A percentile compares a stretch with the other conserved stretches of the same genome.
Conservation (phyloP, 2,329 filamentous ascomycete genomes). For the Ceratocystis albifundus region DNA sequence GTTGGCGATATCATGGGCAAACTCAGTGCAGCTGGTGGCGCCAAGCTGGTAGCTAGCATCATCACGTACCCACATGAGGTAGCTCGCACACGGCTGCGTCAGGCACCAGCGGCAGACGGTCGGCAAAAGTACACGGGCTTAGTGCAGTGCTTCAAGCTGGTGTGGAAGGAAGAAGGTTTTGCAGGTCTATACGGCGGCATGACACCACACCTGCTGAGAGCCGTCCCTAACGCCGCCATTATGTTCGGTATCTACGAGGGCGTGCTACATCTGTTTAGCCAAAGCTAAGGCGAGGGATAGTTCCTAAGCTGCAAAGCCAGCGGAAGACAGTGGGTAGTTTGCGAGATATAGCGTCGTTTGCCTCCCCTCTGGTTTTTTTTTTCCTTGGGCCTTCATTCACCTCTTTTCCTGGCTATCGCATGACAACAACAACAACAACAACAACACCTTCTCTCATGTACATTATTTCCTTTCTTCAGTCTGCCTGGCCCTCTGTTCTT, state of each 20-base stretch:
- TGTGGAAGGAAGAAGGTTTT: slow-evolving; percentile 81
- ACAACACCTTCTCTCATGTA: no score
- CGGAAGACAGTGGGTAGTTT: no score
- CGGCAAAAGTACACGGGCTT: slow-evolving; percentile 78
- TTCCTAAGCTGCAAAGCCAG: not conserved
- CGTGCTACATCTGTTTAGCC: slow-evolving; percentile 40
- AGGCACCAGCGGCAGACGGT: slow-evolving; percentile 60
- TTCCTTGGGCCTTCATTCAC: not conserved
- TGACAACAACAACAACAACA: no score
- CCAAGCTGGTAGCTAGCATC: slow-evolving; percentile 75
- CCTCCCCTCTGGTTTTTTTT: not conserved
- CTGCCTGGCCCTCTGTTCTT: not conserved
- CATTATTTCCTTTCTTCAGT: not conserved
- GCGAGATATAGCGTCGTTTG: no score
- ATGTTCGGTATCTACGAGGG: slow-evolving; percentile 85
- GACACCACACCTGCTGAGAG: slow-evolving; percentile 80
- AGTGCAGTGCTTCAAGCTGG: slow-evolving; percentile 73
- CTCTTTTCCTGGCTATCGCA: not conserved
- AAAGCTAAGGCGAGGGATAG: slow-evolving; percentile 12
- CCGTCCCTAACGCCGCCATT: slow-evolving; percentile 84
- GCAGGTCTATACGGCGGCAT: slow-evolving; percentile 79
- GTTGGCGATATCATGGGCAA: slow-evolving; percentile 70
- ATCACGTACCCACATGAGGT: slow-evolving; percentile 90
- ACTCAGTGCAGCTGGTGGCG: slow-evolving; percentile 63
- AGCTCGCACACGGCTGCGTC: slow-evolving; percentile 70